Evolutionary conservation across 1,139 yeast species (phyloP).

Genomic region (Candida tropicalis): DNA sequence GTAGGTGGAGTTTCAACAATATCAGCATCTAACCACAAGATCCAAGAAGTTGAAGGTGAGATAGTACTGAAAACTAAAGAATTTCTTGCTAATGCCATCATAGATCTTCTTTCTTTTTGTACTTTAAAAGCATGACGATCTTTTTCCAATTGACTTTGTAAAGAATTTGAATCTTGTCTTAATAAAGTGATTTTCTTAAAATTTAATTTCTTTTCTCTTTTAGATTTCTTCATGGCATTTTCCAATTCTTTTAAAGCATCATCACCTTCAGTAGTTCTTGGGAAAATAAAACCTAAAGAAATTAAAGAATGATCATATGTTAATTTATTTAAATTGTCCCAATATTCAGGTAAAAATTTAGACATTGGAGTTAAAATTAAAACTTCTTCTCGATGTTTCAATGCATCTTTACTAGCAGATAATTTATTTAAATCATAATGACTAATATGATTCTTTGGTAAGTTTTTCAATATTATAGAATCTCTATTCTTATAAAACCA

Average conservation of each 20-base stretch:
- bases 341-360: slow-evolving; percentile 78
- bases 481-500: slow-evolving; percentile 48
- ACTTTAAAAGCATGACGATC: slow-evolving; percentile 71
- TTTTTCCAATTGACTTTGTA: slow-evolving; percentile 69
- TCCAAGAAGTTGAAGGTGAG: slow-evolving; percentile 91
- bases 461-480: slow-evolving; percentile 56
- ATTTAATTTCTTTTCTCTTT: slow-evolving; percentile 59
- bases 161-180: slow-evolving; percentile 85
- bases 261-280: slow-evolving; percentile 81
- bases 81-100: slow-evolving; percentile 94
- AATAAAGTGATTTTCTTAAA: slow-evolving; percentile 82
- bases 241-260: slow-evolving; percentile 70
- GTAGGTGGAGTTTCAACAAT: slow-evolving; percentile 84
- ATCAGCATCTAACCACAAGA: slow-evolving; percentile 94
- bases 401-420: slow-evolving; percentile 68
- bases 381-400: slow-evolving; percentile 76
- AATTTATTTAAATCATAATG: slow-evolving; percentile 83
- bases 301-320: slow-evolving; percentile 82
- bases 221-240: slow-evolving; percentile 60
- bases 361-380: slow-evolving; percentile 88
- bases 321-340: slow-evolving; percentile 77
- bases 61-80: slow-evolving; percentile 87
- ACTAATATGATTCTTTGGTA: slow-evolving; percentile 78
- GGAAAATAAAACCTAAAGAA: slow-evolving; percentile 89
- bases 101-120: slow-evolving; percentile 86